phyloP scores from a whole-genome alignment of 2,329 filamentous ascomycete species.

The Hypoxylon sp. region DNA sequence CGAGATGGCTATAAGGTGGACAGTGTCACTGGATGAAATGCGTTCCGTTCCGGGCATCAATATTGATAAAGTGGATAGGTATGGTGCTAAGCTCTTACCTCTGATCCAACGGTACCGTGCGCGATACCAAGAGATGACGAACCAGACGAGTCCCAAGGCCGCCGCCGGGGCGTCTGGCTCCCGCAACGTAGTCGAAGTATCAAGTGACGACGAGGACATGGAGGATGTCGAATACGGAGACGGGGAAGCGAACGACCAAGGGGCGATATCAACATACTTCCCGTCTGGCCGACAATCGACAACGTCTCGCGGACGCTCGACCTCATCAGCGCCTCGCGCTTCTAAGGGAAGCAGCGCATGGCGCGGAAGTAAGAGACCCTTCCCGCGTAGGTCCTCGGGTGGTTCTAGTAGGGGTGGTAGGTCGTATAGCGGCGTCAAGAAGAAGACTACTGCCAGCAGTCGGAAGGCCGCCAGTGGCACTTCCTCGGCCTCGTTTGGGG shows the following conservation, averaged over 20 bases:
- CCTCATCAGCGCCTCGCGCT: slow-evolving; percentile 40
- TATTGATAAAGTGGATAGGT: slow-evolving; percentile 69
- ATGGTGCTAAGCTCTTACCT: slow-evolving; percentile 71
- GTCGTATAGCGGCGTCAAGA: slow-evolving; percentile 41
- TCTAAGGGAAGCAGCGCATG: slow-evolving; percentile 34
- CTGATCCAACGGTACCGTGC: slow-evolving; percentile 65
- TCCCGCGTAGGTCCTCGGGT: slow-evolving; percentile 35
- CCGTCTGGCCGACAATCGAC: slow-evolving; percentile 35
- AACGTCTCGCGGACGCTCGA: slow-evolving; percentile 42
- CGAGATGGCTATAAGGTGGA: slow-evolving; percentile 79
- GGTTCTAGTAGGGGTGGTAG: slow-evolving; percentile 33
- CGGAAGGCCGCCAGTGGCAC: slow-evolving; percentile 25
- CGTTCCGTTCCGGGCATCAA: slow-evolving; percentile 72
- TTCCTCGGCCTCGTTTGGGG: slow-evolving; percentile 21
- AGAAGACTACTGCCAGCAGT: slow-evolving; percentile 33
- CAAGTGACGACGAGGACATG: slow-evolving; percentile 52
- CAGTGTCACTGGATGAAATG: slow-evolving; percentile 72
- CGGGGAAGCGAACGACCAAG: slow-evolving; percentile 42
- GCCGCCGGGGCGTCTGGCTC: slow-evolving; percentile 40
- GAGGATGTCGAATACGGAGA: slow-evolving; percentile 38
- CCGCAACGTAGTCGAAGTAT: slow-evolving; percentile 66
- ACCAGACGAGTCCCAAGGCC: slow-evolving; percentile 38
- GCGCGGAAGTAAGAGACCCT: slow-evolving; percentile 45
- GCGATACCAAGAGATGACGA: slow-evolving; percentile 65
- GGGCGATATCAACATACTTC: slow-evolving; percentile 64